Conservation (phyloP, 2,329 filamentous ascomycete genomes). For the Sclerotinia trifoliorum region DNA sequence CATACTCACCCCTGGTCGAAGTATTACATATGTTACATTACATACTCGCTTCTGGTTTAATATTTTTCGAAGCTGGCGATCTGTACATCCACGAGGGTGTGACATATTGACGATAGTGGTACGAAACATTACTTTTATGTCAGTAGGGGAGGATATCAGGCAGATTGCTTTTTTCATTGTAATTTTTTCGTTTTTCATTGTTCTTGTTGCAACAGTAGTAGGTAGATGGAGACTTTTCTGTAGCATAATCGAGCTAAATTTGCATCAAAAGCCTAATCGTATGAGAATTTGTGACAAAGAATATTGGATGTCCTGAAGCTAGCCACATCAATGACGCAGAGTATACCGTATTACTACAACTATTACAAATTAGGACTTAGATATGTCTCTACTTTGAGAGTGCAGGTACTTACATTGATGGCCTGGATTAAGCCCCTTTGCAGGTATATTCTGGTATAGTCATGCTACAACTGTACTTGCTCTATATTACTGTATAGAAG, state of each 20-base stretch:
- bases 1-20: slow-evolving; percentile 32
- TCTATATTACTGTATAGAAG: background rate
- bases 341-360: background rate
- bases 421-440: background rate
- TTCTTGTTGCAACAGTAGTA: slow-evolving; percentile 32
- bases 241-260: slow-evolving; percentile 34
- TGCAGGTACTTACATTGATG: background rate
- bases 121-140: slow-evolving; percentile 37
- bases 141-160: slow-evolving; percentile 35
- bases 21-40: slow-evolving; percentile 34
- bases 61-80: slow-evolving; percentile 37
- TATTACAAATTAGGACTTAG: background rate
- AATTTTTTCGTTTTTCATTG: slow-evolving; percentile 34
- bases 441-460: background rate
- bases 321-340: background rate
- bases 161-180: slow-evolving; percentile 35
- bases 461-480: background rate
- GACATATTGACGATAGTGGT: slow-evolving; percentile 35
- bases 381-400: background rate
- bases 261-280: background rate
- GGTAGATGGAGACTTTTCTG: slow-evolving; percentile 31
- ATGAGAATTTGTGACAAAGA: background rate
- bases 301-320: background rate
- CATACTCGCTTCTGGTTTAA: slow-evolving; percentile 33
- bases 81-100: slow-evolving; percentile 35